phyloP scores from a whole-genome alignment of 2,329 filamentous ascomycete species.

The Cytospora paraplurivora region DNA sequence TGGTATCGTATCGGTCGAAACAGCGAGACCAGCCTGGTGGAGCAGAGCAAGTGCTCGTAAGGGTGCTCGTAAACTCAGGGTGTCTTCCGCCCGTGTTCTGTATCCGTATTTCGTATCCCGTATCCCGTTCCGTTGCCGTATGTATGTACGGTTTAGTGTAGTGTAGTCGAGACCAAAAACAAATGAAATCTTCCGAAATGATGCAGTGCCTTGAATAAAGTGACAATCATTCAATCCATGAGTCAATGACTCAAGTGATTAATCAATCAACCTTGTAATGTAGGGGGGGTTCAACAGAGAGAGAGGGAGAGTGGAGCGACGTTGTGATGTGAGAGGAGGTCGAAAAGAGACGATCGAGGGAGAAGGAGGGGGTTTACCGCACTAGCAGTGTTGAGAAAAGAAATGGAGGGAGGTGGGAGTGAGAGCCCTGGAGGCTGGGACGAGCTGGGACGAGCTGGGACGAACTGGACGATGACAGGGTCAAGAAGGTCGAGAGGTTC shows the following conservation, averaged over 20 bases:
- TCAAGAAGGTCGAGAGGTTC: not conserved
- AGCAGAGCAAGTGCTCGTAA: not conserved
- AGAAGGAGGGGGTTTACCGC: not conserved
- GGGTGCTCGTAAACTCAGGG: not conserved
- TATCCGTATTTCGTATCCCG: not conserved
- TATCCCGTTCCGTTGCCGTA: not conserved
- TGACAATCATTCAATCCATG: not conserved
- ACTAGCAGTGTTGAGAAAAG: slow-evolving; percentile 4
- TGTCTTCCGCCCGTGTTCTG: not conserved
- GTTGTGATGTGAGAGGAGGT: not conserved
- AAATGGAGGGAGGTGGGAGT: slow-evolving; percentile 1
- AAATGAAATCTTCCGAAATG: not conserved
- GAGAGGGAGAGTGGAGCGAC: not conserved
- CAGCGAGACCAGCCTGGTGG: not conserved
- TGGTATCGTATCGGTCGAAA: not conserved
- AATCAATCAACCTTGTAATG: not conserved
- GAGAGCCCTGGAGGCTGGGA: not conserved
- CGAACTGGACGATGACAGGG: not conserved
- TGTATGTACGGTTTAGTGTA: not conserved
- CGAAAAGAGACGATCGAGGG: not conserved
- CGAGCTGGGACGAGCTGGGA: not conserved
- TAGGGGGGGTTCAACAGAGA: too few species aligned
- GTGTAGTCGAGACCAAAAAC: not conserved
- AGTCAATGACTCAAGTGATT: not conserved
- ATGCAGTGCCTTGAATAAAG: not conserved